A percentile compares a stretch with the other conserved stretches of the same genome.
These are phyloP conservation scores for Stipa capillata DNA, from an alignment of 176 grass and related monocot genomes.

Conservation along the genomic window DNA sequence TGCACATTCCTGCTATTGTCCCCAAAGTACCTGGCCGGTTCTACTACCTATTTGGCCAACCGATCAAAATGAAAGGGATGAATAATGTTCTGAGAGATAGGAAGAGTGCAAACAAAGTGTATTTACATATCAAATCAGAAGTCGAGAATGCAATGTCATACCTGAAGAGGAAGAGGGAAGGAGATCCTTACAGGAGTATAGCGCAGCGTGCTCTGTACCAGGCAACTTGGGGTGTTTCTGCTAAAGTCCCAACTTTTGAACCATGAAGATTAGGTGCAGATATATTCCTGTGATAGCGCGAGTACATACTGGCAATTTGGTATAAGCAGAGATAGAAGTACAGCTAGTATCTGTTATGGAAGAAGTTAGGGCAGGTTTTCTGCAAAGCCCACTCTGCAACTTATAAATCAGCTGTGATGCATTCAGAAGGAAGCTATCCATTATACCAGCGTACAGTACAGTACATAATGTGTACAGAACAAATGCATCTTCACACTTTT, in stretches of 20 bases:
- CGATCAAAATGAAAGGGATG: conserved; percentile 58
- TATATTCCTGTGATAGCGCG: background rate
- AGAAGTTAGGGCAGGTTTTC: background rate
- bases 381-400: background rate
- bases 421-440: background rate
- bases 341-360: background rate
- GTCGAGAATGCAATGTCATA: conserved; percentile 64
- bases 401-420: background rate
- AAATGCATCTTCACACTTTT: background rate
- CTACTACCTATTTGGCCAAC: conserved; percentile 81
- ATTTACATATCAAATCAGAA: conserved; percentile 65
- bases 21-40: conserved; percentile 88
- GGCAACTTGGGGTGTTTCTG: conserved; percentile 54
- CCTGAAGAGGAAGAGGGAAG: conserved; percentile 80
- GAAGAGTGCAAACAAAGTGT: conserved; percentile 49
- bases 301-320: background rate
- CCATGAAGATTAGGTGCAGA: conserved; percentile 42
- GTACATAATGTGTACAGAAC: background rate
- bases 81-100: conserved; percentile 60
- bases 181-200: conserved; percentile 84
- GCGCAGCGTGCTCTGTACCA: conserved; percentile 47
- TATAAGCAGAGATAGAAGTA: background rate
- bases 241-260: conserved; percentile 74
- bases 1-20: conserved; percentile 54
- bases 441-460: conserved; percentile 10